A percentile compares a stretch with the other conserved stretches of the same genome.
These are phyloP conservation scores for Barnettozyma sp. DNA, from an alignment of 805 yeast genomes.

Conservation along the genomic window DNA sequence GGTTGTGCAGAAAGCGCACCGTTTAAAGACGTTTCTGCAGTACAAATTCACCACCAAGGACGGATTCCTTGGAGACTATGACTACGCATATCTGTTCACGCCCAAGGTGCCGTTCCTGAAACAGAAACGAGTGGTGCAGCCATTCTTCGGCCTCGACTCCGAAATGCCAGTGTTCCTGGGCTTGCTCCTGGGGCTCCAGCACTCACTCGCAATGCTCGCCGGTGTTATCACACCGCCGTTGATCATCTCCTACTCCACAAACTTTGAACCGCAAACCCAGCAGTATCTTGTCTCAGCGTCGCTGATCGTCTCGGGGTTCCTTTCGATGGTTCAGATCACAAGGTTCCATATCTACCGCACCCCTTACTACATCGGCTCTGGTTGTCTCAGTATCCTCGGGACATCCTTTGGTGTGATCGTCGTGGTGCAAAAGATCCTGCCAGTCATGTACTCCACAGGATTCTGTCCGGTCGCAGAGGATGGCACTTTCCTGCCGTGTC, in stretches of 20 bases:
- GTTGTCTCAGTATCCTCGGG: slow-evolving; percentile 83
- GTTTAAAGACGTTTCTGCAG: not conserved
- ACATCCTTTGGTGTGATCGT: slow-evolving; percentile 85
- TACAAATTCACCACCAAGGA: slow-evolving; percentile 52
- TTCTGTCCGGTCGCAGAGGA: slow-evolving; percentile 55
- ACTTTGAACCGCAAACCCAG: slow-evolving; percentile 41
- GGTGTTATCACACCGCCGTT: slow-evolving; percentile 85
- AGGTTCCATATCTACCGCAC: slow-evolving; percentile 73
- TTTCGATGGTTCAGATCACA: slow-evolving; percentile 72
- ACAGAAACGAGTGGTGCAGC: slow-evolving; percentile 45
- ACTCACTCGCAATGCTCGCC: slow-evolving; percentile 84
- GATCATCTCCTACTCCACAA: slow-evolving; percentile 58
- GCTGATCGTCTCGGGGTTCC: slow-evolving; percentile 61
- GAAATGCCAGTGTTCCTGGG: slow-evolving; percentile 79
- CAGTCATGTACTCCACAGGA: slow-evolving; percentile 72
- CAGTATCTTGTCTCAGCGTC: slow-evolving; percentile 70
- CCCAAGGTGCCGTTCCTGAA: slow-evolving; percentile 69
- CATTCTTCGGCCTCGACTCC: slow-evolving; percentile 74
- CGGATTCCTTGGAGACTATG: slow-evolving; percentile 82
- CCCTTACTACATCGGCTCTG: slow-evolving; percentile 81
- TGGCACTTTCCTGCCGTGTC: slow-evolving; percentile 72
- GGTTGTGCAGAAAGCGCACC: not conserved
- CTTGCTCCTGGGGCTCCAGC: slow-evolving; percentile 76
- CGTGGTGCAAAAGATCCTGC: slow-evolving; percentile 68
- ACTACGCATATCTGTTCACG: slow-evolving; percentile 70